Base-by-base conservation (phyloP, 1,139 yeast species). In the Protomyces gravidus region DNA sequence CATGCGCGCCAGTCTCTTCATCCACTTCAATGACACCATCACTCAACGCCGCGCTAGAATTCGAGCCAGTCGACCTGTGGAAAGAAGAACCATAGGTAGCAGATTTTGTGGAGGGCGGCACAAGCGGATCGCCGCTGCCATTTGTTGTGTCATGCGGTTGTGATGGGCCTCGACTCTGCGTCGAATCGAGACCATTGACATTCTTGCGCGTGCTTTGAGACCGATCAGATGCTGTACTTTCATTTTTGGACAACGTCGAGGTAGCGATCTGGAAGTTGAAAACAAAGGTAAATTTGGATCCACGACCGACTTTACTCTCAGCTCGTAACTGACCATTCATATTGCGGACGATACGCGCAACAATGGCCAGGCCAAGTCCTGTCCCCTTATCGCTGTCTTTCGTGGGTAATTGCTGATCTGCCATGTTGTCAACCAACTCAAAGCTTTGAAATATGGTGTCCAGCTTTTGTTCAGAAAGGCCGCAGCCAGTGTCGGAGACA, bases 401-500 rank as follows among this genome's bases (percentile, higher is more conserved):
- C 48, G 11, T 28, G 2, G 26, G 25, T 5, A 23, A 26, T 15
- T 39, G 28, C 23, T 46, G 28, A 17, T 45, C 51, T 4, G 50
- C 45, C 45, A 48, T 39, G 13, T 21, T 26, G 17, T 45, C 56
- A 6, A 48, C 40, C 17, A 45, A 27, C 50, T 56, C 60, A 28
- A 56, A 56, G 53, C 50, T 50, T 19, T 49, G 32, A 25, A 56
- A 49, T 39, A 56, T 50, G 17, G 60, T 45, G 45, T 56, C 56
- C 19, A 56, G 39, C 26, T 39, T 26, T 28, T 56, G 50, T 28
- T 50, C 51, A 9, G 56, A 50, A n/a, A 56, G 42, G 13, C 60
- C 60, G 26, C 60, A 45, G n/a, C 60, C 60, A 11, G 60, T 56
- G 48, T 64, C 66, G 64, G 89, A 82, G 5, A 87, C 95, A 72